Conservation (phyloP, 1,284 basidiomycete species). For the Tetrapyrgos nigripes region DNA sequence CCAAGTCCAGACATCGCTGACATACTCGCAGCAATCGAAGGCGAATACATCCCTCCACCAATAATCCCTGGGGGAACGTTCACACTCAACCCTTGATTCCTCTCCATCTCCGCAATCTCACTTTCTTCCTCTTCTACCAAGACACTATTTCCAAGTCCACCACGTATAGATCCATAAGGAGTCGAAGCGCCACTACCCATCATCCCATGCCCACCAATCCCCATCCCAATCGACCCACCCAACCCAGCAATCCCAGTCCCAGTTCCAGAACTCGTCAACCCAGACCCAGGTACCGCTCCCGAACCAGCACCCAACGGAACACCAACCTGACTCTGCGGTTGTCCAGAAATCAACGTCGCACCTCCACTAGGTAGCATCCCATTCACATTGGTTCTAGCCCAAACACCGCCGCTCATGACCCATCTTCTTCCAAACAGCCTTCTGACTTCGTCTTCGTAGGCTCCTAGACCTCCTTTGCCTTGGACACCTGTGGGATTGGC, state of each 20-base stretch:
- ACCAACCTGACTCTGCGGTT: conserved; percentile 2
- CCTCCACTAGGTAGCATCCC: background rate
- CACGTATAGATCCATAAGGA: conserved; percentile 57
- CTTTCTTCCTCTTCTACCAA: conserved; percentile 81
- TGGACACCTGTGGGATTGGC: conserved; percentile 41
- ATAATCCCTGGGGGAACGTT: conserved; percentile 35
- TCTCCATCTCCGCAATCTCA: conserved; percentile 62
- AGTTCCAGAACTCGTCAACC: background rate
- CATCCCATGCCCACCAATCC: conserved; percentile 28
- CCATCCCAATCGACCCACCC: background rate
- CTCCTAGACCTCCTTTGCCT: conserved; percentile 34
- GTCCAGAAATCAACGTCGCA: background rate
- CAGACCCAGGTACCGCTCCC: background rate
- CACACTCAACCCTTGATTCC: conserved; percentile 26
- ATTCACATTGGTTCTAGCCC: conserved; percentile 61
- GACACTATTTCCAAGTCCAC: conserved; percentile 63
- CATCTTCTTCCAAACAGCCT: conserved; percentile 73
- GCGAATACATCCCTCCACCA: conserved; percentile 28
- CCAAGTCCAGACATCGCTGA: conserved; percentile 17
- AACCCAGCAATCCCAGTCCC: background rate
- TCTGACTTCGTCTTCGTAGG: conserved; percentile 80
- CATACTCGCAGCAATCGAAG: conserved; percentile 5
- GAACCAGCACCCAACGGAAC: background rate
- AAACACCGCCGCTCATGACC: conserved; percentile 62
- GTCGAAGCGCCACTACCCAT: conserved; percentile 58